Conservation (phyloP, 495 filamentous ascomycete species). For the Aspergillus haitiensis region DNA sequence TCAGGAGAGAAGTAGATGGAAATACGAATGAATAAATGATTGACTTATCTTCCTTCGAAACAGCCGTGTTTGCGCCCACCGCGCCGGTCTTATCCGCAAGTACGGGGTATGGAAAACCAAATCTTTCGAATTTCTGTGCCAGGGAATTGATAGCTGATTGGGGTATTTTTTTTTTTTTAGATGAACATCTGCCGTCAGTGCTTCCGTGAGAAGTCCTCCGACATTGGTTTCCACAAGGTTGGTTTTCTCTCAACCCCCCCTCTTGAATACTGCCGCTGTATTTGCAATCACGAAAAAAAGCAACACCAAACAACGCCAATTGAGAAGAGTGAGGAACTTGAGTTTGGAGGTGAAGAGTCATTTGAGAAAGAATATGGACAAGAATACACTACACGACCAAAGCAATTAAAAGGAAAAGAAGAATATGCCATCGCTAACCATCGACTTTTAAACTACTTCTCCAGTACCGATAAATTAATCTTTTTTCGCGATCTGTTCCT, state of each 20-base stretch:
- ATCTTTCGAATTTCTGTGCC: conserved; percentile 1
- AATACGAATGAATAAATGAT: conserved; percentile 1
- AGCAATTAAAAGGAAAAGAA: background rate
- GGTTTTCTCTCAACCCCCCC: conserved; percentile 28
- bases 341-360: background rate
- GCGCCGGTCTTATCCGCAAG: conserved; percentile 95
- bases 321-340: too few species aligned
- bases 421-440: conserved; percentile 14
- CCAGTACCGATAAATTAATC: conserved; percentile 55
- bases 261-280: background rate
- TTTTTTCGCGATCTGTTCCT: conserved; percentile 34
- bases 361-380: conserved; percentile 2
- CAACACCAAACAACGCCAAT: too few species aligned
- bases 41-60: conserved; percentile 35
- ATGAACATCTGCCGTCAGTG: conserved; percentile 99
- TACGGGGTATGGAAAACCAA: conserved; percentile 75
- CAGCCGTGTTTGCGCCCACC: conserved; percentile 95
- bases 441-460: conserved; percentile 17
- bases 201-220: conserved; percentile 94
- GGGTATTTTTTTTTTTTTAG: conserved; percentile 27
- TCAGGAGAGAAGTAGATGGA: conserved; percentile 11
- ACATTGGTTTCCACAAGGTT: conserved; percentile 98
- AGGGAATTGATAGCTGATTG: conserved; percentile 18
- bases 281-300: background rate
- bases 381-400: background rate